Conservation (phyloP, 2,329 filamentous ascomycete genomes). For the Biscogniauxia sp. region DNA sequence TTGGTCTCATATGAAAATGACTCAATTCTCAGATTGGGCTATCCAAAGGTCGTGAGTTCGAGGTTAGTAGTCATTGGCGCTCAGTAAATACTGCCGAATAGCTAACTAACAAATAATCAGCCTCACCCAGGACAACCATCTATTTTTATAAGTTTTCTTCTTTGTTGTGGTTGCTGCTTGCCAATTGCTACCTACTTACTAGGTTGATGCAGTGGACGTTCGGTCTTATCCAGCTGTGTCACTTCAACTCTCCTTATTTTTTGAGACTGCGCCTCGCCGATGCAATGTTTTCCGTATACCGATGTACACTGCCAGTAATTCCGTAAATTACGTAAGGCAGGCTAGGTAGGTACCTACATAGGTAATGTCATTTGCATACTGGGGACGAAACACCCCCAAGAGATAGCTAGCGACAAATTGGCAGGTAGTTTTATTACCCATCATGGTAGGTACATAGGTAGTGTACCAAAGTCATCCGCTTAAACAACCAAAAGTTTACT, state of each 20-base stretch:
- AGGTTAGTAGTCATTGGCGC: conserved; percentile 13
- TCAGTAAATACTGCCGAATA: no score
- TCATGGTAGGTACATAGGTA: no score
- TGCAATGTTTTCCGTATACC: neutral
- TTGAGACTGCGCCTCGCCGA: no score
- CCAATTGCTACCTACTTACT: neutral
- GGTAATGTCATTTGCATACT: conserved; percentile 7
- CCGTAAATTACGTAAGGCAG: neutral
- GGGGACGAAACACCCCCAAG: no score
- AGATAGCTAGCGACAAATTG: no score
- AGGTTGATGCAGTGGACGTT: neutral
- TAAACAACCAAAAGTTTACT: no score
- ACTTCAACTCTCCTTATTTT: neutral
- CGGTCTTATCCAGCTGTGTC: neutral
- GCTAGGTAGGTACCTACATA: conserved; percentile 4
- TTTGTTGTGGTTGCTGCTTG: neutral
- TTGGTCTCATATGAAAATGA: conserved; percentile 1
- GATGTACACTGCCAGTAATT: neutral
- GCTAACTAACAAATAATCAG: neutral
- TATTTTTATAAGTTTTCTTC: neutral
- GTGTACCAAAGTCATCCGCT: no score
- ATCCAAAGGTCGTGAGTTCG: conserved; percentile 49
- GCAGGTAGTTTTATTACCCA: no score
- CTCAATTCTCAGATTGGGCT: conserved; percentile 13
- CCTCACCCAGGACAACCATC: neutral